Evolutionary conservation across 2,329 filamentous ascomycete genomes (phyloP).

Genomic region (Lecanicillium sp.): DNA sequence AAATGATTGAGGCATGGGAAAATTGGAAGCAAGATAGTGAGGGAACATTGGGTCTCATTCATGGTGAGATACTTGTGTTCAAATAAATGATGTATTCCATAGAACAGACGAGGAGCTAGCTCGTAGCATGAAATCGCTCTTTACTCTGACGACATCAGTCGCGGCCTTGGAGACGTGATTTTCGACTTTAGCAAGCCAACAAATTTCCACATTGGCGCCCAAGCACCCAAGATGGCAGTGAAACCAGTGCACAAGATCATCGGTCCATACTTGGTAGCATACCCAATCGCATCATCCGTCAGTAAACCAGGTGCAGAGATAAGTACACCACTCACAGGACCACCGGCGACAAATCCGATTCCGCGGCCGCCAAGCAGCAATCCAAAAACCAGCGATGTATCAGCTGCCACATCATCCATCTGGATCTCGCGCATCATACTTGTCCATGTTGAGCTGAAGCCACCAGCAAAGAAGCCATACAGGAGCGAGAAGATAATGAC

Average conservation of each 20-base stretch:
- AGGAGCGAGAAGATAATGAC: conserved; percentile 50
- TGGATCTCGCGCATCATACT: conserved; percentile 37
- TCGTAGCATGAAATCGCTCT: too few relatives aligned
- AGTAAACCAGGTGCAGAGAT: conserved; percentile 16
- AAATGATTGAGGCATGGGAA: conserved; percentile 19
- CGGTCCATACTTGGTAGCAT: conserved; percentile 22
- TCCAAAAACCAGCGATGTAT: conserved; percentile 20
- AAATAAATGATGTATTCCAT: not conserved
- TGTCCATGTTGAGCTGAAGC: conserved; percentile 53
- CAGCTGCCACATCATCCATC: conserved; percentile 14
- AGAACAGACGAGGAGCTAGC: too few relatives aligned
- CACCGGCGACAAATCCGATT: conserved; percentile 19
- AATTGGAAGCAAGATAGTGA: conserved; percentile 18
- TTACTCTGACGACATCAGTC: too few relatives aligned
- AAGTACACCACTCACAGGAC: conserved; percentile 20
- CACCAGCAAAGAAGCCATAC: conserved; percentile 57
- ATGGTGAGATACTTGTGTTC: conserved; percentile 18
- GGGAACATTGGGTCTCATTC: conserved; percentile 20
- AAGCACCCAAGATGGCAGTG: conserved; percentile 21
- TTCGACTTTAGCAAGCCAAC: conserved; percentile 1
- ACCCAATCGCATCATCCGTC: conserved; percentile 19
- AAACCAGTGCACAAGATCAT: conserved; percentile 24
- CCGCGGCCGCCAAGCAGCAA: conserved; percentile 22
- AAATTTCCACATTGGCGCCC: conserved; percentile 28
- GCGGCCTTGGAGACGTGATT: not conserved